Evolutionary conservation across 208 protist species (phyloP).

Genomic region (Trypanosomatidae sp.): DNA sequence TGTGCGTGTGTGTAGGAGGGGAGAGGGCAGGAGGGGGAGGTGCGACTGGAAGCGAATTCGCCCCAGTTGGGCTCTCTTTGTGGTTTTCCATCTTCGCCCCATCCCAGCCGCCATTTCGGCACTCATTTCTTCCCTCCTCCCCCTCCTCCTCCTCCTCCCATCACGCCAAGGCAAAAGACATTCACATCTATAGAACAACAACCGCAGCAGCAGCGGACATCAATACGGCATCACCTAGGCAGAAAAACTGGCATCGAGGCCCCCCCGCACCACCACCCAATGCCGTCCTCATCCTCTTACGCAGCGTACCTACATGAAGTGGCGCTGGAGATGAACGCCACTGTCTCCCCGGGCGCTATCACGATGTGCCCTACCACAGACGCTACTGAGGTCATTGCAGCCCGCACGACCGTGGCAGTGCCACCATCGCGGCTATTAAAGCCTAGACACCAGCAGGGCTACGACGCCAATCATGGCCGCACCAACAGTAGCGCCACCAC

Average conservation of each 20-base stretch:
- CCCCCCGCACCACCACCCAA: background rate
- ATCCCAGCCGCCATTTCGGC: background rate
- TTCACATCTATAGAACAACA: background rate
- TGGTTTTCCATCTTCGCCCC: slow-evolving; percentile 8
- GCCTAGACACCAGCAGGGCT: background rate
- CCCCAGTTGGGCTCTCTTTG: background rate
- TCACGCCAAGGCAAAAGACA: background rate
- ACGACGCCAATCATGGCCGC: background rate
- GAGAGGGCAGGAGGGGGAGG: too few relatives aligned
- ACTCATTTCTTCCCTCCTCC: background rate
- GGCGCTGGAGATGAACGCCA: slow-evolving; percentile 9
- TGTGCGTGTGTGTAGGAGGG: background rate
- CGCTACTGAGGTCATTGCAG: background rate
- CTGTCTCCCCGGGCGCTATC: background rate
- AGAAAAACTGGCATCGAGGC: background rate
- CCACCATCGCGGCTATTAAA: background rate
- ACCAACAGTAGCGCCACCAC: background rate
- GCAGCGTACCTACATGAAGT: slow-evolving; percentile 29
- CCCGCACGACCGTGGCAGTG: background rate
- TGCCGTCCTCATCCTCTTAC: slow-evolving; percentile 12
- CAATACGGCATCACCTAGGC: background rate
- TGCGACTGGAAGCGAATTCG: too few relatives aligned
- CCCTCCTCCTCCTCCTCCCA: background rate
- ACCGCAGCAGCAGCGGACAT: background rate
- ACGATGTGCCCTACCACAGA: background rate